Base-by-base conservation (phyloP, 176 grass and related monocot species). In the Oryza glumipatula region DNA sequence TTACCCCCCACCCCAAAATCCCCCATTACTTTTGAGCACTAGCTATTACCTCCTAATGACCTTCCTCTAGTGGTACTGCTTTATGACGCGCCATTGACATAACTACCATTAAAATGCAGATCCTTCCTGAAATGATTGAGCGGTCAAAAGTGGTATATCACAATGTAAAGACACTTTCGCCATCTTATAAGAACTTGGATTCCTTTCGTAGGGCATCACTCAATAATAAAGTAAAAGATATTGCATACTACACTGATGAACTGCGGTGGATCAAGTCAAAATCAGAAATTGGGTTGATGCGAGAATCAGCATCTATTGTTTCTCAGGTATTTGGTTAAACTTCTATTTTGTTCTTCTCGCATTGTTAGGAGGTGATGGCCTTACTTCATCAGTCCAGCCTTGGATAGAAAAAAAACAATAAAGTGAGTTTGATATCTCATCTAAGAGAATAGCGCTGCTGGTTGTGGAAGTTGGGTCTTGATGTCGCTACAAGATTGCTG, bases 211-310 rank as follows among this genome's bases (percentile, higher is more conserved):
- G 58, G 80, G 91, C 93, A 86, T 87, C 82, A 79, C 86, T 74
- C 30, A 85, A 88, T 63, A 77, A 90, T 22, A 89, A 89, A 92
- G 86, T 94, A 46, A 90, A 94, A 85, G 96, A 98, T 83, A 52
- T 95, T 81, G 68, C 84, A 52, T 14, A 11, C 38, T 98, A 89
- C 80, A 98, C 91, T 45, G 89, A 95, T 74, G 89, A 95, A 87
- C 77, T 98, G 22, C 85, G 93, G 61, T 98, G 96, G 96, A 74
- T 94, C 68, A 98, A 98, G 60, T 95, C 96, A 73, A 69, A 87
- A 76, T 90, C 93, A 0, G 96, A 98, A 87, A 68, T 94, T 67
- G 89, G 80, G 70, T 88, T 98, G 68, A 95, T 98, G 93, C 92
- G 88, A 64, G 88, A 92, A 90, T 98, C 93, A 12, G 96, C 93